Evolutionary conservation across 2,329 filamentous ascomycete genomes (phyloP), one percentile per base, ranked within the genome.

Genomic region (Cytospora leucostoma): DNA sequence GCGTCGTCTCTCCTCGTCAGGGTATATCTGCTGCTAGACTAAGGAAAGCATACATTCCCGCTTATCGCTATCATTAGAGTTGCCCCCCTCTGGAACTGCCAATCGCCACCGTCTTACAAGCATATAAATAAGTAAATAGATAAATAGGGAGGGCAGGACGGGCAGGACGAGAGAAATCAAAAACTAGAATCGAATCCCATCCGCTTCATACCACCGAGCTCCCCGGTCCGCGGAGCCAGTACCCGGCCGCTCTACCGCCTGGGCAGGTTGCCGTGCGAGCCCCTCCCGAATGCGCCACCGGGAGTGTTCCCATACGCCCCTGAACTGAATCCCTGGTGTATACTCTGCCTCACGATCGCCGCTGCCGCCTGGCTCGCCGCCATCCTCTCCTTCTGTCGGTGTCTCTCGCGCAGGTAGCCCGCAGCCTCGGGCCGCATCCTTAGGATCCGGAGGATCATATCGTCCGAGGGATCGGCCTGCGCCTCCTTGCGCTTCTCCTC

Each of bases 391-490:
- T 96, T 96, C 74, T 99, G 95, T 67, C 95, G 84, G 73, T 92
- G 93, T 50, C 95, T 83, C 75, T 98, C 94, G 71, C 91, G 92
- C 65, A 99, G 82, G 76, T 99, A 99, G 38, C 85, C 80, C 56
- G 88, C 84, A 3, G 95, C 95, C 78, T 98, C 95, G 2, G 93
- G 92, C 60, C 95, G 83, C 95, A 99, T 99, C 58, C 95, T 85
- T 68, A 99, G 77, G 68, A 99, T 99, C 21, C 95, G 85, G 70
- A 99, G 77, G 68, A 99, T 98, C 91, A 98, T 98, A 74, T 99
- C 95, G 75, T 99, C 95, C 74, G 90, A 97, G 1, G 95, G 94
- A 74, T 98, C 95, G 1, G 95, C 94, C 74, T 99, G 95, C 1
- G 93, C 92, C 74, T 98, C 94, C 70, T 93, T 93, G 67, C 95